Base-by-base conservation (phyloP, 1,284 basidiomycete species). In the Leccinum pachyderme region DNA sequence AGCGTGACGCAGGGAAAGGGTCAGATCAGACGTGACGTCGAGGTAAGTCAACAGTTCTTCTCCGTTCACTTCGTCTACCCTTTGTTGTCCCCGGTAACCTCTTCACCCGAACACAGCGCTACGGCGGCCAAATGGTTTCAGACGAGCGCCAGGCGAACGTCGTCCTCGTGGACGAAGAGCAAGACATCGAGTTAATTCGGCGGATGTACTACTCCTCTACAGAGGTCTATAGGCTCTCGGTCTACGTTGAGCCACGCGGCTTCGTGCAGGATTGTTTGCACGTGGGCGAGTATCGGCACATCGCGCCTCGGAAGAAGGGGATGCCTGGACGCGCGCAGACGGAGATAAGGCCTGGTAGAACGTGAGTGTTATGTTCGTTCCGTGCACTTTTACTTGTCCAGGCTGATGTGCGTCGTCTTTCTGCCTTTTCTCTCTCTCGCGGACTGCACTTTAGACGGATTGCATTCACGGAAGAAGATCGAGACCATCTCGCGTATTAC, bases 141-240 rank as follows among this genome's bases (percentile, higher is more conserved):
- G 12, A 58, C 3, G 68, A 72, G 37, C 52, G 35, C 15, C 7
- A n/a, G 3, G 39, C 68, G 18, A 52, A 72, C 29, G 66, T 72
- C 5, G 56, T 69, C 8, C 61, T 69, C 24, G 54, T 72, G 9
- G 71, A 70, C 28, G 69, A 72, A 46, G 55, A 72, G 43, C 47
- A 55, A 12, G 54, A 69, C 28, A 27, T 69, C 22, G 47, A 33
- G 1, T 49, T 69, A 8, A 4, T 72, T 13, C 66, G 66, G 4
- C 49, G 49, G 0, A 56, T 50, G 24, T 72, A 69, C 43, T 69
- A 72, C 44, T 56, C 57, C 22, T 69, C 63, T 7, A 53, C 35
- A 4, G 51, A 58, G 2, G 52, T 11, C 18, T 52, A 59, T 24
- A 59, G 65, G 15, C 56, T 58, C 27, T 52, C 39, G 4, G 28